phyloP scores from a whole-genome alignment of 2,329 filamentous ascomycete species.

The Alternaria sp. region DNA sequence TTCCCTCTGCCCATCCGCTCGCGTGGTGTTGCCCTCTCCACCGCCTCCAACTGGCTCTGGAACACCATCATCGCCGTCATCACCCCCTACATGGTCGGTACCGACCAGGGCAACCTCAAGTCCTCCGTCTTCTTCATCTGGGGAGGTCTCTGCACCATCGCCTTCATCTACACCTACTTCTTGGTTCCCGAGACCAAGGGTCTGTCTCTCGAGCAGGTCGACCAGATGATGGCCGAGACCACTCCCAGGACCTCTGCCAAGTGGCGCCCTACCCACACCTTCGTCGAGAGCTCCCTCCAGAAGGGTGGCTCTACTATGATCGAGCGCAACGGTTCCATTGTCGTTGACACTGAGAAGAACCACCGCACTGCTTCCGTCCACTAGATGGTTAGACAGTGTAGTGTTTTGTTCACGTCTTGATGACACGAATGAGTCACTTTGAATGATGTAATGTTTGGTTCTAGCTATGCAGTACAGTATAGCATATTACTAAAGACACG shows the following conservation, averaged over 20 bases:
- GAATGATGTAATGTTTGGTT: conserved; percentile 3
- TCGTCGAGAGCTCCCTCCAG: background rate
- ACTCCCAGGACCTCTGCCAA: conserved; percentile 74
- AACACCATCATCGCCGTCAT: conserved; percentile 44
- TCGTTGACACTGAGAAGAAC: conserved; percentile 1
- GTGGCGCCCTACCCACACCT: conserved; percentile 57
- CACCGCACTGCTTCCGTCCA: background rate
- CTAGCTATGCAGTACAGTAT: background rate
- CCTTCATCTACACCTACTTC: conserved; percentile 71
- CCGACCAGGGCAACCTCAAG: conserved; percentile 66
- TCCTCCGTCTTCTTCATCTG: conserved; percentile 61
- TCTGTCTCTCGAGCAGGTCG: conserved; percentile 77
- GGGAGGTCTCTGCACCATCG: conserved; percentile 54
- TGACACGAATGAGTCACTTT: background rate
- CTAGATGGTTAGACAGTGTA: background rate
- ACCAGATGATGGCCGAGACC: conserved; percentile 85
- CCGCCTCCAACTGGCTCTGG: conserved; percentile 82
- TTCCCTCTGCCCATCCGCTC: conserved; percentile 59
- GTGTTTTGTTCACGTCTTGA: background rate
- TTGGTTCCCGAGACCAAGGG: conserved; percentile 80
- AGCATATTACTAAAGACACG: background rate
- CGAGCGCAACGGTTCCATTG: background rate
- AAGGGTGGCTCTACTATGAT: background rate
- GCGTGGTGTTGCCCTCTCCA: conserved; percentile 81
- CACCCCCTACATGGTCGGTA: conserved; percentile 75